Conservation (phyloP, 2,329 filamentous ascomycete genomes). For the Penicillium hordei region DNA sequence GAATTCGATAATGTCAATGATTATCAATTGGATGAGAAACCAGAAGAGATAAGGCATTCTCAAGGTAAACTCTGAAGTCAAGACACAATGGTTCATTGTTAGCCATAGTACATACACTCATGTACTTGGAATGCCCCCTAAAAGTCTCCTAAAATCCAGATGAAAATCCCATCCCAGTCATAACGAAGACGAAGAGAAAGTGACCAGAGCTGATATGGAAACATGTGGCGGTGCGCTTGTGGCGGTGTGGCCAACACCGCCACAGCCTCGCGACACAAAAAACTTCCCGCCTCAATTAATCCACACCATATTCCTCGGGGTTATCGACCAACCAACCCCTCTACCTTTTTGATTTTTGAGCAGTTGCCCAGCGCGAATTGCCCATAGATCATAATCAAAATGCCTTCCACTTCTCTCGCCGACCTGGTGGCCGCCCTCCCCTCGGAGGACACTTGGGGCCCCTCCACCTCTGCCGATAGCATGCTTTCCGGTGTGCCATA, state of each 20-base stretch:
- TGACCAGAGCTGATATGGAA: background rate
- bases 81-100: background rate
- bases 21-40: background rate
- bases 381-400: slow-evolving; percentile 29
- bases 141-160: background rate
- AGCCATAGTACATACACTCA: background rate
- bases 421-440: slow-evolving; percentile 71
- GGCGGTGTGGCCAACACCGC: slow-evolving; percentile 18
- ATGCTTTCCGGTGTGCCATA: slow-evolving; percentile 94
- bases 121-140: background rate
- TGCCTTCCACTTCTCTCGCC: slow-evolving; percentile 58
- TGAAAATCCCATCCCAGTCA: background rate
- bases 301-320: slow-evolving; percentile 23
- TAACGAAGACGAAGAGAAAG: background rate
- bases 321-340: slow-evolving; percentile 16
- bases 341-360: slow-evolving; percentile 17
- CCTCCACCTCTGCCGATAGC: slow-evolving; percentile 75
- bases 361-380: slow-evolving; percentile 13
- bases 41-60: background rate
- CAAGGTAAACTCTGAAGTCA: background rate
- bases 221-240: slow-evolving; percentile 16
- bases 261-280: slow-evolving; percentile 31
- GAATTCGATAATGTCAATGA: background rate
- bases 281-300: slow-evolving; percentile 28
- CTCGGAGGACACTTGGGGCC: slow-evolving; percentile 82